Base-by-base conservation (phyloP, 1,139 yeast species). In the Taphrina flavorubra region DNA sequence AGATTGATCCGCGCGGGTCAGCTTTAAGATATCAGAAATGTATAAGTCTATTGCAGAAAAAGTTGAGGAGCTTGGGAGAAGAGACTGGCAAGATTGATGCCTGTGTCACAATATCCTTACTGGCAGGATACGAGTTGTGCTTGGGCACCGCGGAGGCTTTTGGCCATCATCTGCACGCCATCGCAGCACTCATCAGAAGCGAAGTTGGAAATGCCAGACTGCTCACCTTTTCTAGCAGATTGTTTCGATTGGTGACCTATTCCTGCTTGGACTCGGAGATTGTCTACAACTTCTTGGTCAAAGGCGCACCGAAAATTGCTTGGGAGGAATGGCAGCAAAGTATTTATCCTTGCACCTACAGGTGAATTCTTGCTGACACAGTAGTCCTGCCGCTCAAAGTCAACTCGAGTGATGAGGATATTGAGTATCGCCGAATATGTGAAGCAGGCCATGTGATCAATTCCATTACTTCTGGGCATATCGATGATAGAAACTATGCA, bases 241-340 rank as follows among this genome's bases (percentile, higher is more conserved):
- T 49, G 53, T 49, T 1, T 34, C 18, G 36, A 4, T 34, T 49
- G n/a, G 53, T 49, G n/a, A 49, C 53, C 1, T 49, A 25, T n/a
- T 49, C 36, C 36, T 49, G 53, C 37, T 36, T 49, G 13, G 53
- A 49, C 36, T 1, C 4, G 53, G 53, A 49, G n/a, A 49, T 49
- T 1, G 53, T 49, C 1, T 49, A 49, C 36, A 49, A 49, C 37
- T 49, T 49, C 20, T 34, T 49, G 8, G 53, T 49, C 34, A 25
- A 25, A 6, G 53, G 53, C 13, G 36, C n/a, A 11, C 53, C 53
- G 11, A 49, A 6, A 49, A 20, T 49, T 6, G 36, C 53, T 4
- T 49, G 53, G 53, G 36, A 49, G 2, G 53, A 49, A 4, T 49
- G 53, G 53, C 53, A 49, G 36, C 53, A 49, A 20, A 25, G 53